These are phyloP conservation scores for Suillus fuscotomentosus DNA, from an alignment of 768 basidiomycete species.

Conservation along the genomic window DNA sequence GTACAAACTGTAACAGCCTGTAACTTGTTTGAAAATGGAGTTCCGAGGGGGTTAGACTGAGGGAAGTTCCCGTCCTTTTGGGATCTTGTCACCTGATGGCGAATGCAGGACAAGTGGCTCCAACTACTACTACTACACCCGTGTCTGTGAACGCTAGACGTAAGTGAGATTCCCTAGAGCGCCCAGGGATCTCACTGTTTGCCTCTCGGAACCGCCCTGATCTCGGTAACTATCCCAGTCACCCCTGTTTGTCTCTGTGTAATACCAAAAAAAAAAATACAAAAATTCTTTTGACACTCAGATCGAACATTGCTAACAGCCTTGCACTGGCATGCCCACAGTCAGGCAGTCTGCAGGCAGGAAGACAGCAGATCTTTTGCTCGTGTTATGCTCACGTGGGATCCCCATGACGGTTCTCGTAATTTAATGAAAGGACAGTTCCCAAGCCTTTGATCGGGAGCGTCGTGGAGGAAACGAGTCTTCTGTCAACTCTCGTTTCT, in stretches of 20 bases:
- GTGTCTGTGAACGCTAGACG: not conserved
- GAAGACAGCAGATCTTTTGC: not conserved
- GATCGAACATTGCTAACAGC: not conserved
- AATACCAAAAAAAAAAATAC: not conserved
- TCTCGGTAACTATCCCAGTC: not conserved
- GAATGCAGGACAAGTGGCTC: not conserved
- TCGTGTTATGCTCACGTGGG: not conserved
- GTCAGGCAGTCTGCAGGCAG: not conserved
- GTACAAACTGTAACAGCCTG: slow-evolving; percentile 5
- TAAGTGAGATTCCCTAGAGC: not conserved
- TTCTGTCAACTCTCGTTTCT: slow-evolving; percentile 8
- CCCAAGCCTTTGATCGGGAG: slow-evolving; percentile 19
- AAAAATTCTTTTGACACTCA: not conserved
- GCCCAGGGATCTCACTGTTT: not conserved
- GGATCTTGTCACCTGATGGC: not conserved
- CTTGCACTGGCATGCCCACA: not conserved
- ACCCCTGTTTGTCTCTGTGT: not conserved
- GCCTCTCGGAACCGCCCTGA: not conserved
- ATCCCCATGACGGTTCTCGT: slow-evolving; percentile 19
- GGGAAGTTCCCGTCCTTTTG: not conserved
- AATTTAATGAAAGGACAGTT: slow-evolving; percentile 23
- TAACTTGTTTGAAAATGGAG: not conserved
- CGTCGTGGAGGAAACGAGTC: slow-evolving; percentile 22
- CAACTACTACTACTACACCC: not conserved
- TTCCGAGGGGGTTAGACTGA: not conserved